phyloP scores from a whole-genome alignment of 768 basidiomycete genomes.

The Agrocybe chaxingu region DNA sequence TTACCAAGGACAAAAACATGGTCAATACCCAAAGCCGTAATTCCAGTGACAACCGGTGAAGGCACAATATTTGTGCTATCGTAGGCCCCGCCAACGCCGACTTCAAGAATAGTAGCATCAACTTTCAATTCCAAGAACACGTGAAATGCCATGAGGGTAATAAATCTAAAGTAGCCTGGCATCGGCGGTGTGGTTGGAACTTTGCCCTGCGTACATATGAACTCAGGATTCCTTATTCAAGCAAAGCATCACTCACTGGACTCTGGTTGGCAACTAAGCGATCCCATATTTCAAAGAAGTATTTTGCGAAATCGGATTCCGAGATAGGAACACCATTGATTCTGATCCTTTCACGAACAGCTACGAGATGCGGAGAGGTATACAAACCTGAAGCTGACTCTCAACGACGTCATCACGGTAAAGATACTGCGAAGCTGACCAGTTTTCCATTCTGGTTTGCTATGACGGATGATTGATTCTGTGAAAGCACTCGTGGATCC shows the following conservation, averaged over 20 bases:
- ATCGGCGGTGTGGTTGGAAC: conserved; percentile 55
- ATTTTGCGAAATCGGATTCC: conserved; percentile 83
- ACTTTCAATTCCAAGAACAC: conserved; percentile 80
- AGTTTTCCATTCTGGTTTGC: conserved; percentile 74
- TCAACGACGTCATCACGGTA: neutral
- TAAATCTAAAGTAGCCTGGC: conserved; percentile 92
- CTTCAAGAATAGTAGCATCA: conserved; percentile 91
- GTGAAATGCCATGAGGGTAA: conserved; percentile 92
- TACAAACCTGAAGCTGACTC: conserved; percentile 67
- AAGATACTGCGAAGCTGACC: conserved; percentile 46
- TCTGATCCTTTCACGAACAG: conserved; percentile 93
- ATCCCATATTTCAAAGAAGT: conserved; percentile 97
- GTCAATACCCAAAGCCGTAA: conserved; percentile 90
- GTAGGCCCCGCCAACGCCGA: conserved; percentile 90
- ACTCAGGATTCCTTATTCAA: conserved; percentile 1
- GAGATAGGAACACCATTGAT: conserved; percentile 89
- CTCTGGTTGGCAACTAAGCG: conserved; percentile 55
- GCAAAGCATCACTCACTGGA: conserved; percentile 37
- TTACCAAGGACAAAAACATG: conserved; percentile 86
- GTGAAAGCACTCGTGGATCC: conserved; percentile 95
- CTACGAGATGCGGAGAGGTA: conserved; percentile 94
- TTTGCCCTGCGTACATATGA: conserved; percentile 35
- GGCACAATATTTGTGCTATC: conserved; percentile 98
- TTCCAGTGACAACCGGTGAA: conserved; percentile 82
- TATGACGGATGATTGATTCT: conserved; percentile 78